Evolutionary conservation across 2,329 filamentous ascomycete genomes (phyloP).

Genomic region (Ophiostoma perfectum): DNA sequence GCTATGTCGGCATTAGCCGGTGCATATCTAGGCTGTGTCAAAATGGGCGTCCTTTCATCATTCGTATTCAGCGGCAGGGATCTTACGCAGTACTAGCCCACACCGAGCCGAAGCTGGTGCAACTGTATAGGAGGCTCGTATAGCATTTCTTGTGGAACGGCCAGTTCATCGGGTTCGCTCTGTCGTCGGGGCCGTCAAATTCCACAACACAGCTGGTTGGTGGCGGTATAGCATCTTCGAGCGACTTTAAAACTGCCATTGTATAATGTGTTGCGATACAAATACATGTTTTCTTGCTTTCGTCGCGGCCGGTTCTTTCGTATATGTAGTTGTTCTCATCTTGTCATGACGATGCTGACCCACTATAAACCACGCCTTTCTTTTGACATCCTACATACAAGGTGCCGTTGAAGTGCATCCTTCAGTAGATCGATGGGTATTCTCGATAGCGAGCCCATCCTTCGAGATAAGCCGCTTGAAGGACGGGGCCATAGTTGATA

Average conservation of each 20-base stretch:
- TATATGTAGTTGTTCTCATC: neutral
- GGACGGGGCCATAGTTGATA: neutral
- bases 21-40: constrained; percentile 10
- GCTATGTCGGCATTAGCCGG: constrained; percentile 17
- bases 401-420: neutral
- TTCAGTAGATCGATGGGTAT: neutral
- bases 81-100: constrained; percentile 20
- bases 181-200: constrained; percentile 13
- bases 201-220: constrained; percentile 3
- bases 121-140: constrained; percentile 20
- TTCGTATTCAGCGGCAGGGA: neutral
- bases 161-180: constrained; percentile 17
- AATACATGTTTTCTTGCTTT: neutral
- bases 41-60: neutral
- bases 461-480: neutral
- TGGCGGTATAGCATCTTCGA: neutral
- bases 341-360: neutral
- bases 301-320: neutral
- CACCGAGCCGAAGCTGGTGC: constrained; percentile 17
- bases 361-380: constrained; percentile 2
- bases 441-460: neutral
- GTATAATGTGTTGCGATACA: neutral
- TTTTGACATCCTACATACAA: constrained; percentile 1
- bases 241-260: neutral
- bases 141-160: constrained; percentile 14